phyloP scores from a whole-genome alignment of 768 basidiomycete genomes.

The Lentinula raphanica region DNA sequence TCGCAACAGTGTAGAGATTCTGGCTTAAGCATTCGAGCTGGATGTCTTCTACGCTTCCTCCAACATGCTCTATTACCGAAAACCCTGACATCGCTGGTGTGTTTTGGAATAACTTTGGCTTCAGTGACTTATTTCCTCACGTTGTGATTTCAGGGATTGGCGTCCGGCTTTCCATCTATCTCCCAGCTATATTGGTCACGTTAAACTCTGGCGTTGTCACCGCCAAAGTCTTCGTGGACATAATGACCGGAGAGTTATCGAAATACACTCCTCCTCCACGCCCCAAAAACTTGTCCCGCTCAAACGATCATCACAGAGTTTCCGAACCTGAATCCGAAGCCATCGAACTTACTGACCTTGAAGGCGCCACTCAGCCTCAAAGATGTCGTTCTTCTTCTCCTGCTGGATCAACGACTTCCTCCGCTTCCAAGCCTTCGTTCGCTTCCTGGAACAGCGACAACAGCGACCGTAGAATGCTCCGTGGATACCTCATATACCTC shows the following conservation, averaged over 20 bases:
- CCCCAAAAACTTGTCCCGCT: too few relatives aligned
- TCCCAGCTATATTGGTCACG: background rate
- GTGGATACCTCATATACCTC: background rate
- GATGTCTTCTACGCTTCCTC: too few relatives aligned
- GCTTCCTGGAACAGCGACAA: background rate
- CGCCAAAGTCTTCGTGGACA: background rate
- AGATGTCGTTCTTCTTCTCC: background rate
- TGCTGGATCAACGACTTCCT: background rate
- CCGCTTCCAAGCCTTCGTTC: background rate
- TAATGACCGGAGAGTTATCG: background rate
- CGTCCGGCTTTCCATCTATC: background rate
- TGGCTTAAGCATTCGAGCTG: too few relatives aligned
- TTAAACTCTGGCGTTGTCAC: background rate
- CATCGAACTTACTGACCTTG: background rate
- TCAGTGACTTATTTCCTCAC: background rate
- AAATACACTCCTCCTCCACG: background rate
- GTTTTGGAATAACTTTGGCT: background rate
- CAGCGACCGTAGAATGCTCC: background rate
- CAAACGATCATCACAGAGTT: background rate
- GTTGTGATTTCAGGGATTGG: background rate
- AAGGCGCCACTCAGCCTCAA: background rate
- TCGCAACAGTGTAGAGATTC: too few relatives aligned
- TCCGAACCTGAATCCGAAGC: background rate
- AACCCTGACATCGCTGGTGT: background rate
- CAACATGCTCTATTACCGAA: background rate